Base-by-base conservation (phyloP, 257 asterid species). In the Cordia subcordata region DNA sequence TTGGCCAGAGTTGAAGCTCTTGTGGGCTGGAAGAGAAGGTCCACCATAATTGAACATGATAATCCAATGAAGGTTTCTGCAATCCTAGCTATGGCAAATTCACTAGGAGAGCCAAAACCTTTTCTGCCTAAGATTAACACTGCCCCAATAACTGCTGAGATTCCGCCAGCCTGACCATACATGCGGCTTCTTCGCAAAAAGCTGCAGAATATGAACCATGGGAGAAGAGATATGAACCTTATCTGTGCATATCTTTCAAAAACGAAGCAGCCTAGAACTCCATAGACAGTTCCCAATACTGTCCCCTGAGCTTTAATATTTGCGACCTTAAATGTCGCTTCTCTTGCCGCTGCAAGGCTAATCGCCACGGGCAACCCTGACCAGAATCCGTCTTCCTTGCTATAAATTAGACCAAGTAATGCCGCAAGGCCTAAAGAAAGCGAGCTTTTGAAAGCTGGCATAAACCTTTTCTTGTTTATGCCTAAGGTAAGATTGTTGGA, bases 141-240 rank as follows among this genome's bases (percentile, higher is more conserved):
- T 0, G 96, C 97, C 0, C 97, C 97, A 16, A 90, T 81, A 4
- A 83, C 82, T 0, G 97, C 94, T 1, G 96, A 83, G 21, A 83
- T 72, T 10, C 96, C 97, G 1, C 97, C 97, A 0, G 95, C 96
- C 42, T 83, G 96, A 10, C 97, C 97, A 11, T 87, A 90, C 95
- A 87, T 90, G 22, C 55, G 75, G 79, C 97, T 90, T 42, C 70
- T 81, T 20, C 82, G 49, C 57, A 85, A 58, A 40, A 87, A 85
- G 58, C 83, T 70, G 75, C 85, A 68, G 72, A 90, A 73, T 49
- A 90, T 55, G 81, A 90, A 85, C 97, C 97, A 90, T 0, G 97
- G 97, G 5, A 90, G 77, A 14, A 90, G 91, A 21, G 96, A 83
- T 8, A 90, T 35, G 69, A 90, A 81, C 74, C 95, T 80, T 27